Percentiles rank a stretch among this genome's conserved stretches.
Conservation (phyloP, 768 basidiomycete genomes). For the Chalciporus piperatus region DNA sequence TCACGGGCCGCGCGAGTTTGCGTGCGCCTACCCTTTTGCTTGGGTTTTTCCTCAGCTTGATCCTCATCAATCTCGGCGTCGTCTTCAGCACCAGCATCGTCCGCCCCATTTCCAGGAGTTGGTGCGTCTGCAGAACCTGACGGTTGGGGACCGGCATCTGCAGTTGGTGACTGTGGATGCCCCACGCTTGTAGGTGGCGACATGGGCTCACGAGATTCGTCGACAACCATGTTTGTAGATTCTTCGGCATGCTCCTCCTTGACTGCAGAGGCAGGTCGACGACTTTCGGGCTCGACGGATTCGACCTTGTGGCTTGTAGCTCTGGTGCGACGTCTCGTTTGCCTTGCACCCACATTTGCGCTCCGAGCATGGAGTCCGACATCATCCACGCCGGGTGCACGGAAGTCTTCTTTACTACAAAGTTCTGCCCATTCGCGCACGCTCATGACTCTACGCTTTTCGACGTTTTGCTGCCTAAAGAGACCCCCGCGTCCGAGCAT, state of each 20-base stretch:
- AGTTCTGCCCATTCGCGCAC: constrained; percentile 86
- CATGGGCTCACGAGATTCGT: constrained; percentile 15
- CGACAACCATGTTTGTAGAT: constrained; percentile 1
- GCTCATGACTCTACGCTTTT: constrained; percentile 80
- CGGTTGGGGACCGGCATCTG: constrained; percentile 7
- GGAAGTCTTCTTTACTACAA: constrained; percentile 66
- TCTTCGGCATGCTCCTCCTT: constrained; percentile 46
- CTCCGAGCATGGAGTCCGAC: constrained; percentile 52
- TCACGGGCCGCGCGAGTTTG: constrained; percentile 42
- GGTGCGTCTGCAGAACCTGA: background rate
- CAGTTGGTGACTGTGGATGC: constrained; percentile 19
- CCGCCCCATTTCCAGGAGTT: constrained; percentile 6
- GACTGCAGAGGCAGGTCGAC: constrained; percentile 21
- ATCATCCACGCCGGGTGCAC: constrained; percentile 70
- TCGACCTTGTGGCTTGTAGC: constrained; percentile 37
- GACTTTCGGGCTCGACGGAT: constrained; percentile 43
- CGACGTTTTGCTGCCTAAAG: constrained; percentile 88
- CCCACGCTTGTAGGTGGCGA: constrained; percentile 30
- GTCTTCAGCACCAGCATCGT: constrained; percentile 15
- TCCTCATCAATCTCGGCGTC: constrained; percentile 22
- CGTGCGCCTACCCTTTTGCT: constrained; percentile 42
- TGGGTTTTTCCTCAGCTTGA: constrained; percentile 34
- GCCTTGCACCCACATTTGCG: constrained; percentile 33
- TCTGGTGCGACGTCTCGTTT: constrained; percentile 44
- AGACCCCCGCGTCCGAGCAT: constrained; percentile 85